These are phyloP conservation scores for Oenanthe sinensis DNA, from an alignment of 129 eudicot species.

Conservation along the genomic window DNA sequence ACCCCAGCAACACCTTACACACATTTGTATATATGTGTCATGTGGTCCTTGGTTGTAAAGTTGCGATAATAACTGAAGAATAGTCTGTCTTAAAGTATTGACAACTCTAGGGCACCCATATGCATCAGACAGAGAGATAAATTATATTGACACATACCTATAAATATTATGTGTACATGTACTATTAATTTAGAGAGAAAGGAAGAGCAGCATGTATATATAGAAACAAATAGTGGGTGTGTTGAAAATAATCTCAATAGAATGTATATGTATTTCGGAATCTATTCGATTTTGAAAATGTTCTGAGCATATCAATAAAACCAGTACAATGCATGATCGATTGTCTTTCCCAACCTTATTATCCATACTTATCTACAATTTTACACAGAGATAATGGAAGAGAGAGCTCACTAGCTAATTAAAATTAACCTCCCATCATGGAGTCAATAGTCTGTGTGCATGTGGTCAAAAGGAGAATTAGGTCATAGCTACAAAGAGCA, in stretches of 20 bases:
- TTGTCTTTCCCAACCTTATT: not conserved
- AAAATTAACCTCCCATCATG: too few relatives aligned
- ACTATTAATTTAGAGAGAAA: not conserved
- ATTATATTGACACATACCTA: not conserved
- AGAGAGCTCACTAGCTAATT: not conserved
- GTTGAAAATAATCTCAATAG: not conserved
- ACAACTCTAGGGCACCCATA: slow-evolving; percentile 14
- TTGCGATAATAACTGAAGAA: slow-evolving; percentile 2
- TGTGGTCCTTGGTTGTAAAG: not conserved
- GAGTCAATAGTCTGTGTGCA: not conserved
- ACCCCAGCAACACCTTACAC: slow-evolving; percentile 15
- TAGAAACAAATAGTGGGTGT: slow-evolving; percentile 14
- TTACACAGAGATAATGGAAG: not conserved
- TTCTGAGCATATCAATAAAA: not conserved
- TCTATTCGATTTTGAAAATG: not conserved
- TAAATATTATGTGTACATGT: not conserved
- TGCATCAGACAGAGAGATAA: slow-evolving; percentile 20
- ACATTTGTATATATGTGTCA: not conserved
- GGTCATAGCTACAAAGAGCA: slow-evolving; percentile 16
- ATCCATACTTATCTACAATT: too few relatives aligned
- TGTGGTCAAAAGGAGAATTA: slow-evolving; percentile 22
- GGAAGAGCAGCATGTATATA: slow-evolving; percentile 28
- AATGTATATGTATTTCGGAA: not conserved
- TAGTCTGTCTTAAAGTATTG: slow-evolving; percentile 14
- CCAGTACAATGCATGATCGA: not conserved